Evolutionary conservation across 2,329 filamentous ascomycete genomes (phyloP).

Genomic region (Scleromitrula shiraiana): DNA sequence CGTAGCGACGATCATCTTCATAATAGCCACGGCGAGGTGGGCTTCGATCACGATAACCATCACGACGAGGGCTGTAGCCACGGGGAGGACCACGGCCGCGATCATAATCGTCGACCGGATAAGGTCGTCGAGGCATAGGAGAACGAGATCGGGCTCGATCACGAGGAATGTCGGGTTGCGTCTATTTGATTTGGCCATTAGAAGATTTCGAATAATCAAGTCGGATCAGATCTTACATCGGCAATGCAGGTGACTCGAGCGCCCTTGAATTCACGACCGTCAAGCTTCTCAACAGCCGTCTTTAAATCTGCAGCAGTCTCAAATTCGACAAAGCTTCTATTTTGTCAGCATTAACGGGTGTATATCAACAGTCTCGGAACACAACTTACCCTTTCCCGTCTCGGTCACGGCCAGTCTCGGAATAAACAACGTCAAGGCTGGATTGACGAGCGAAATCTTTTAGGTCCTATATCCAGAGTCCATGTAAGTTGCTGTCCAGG

Average conservation of each 20-base stretch:
- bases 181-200: slow-evolving; percentile 40
- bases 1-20: slow-evolving; percentile 69
- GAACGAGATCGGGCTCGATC: slow-evolving; percentile 75
- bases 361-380: neutral
- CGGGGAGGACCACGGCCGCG: slow-evolving; percentile 73
- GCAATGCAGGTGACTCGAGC: slow-evolving; percentile 75
- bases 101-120: slow-evolving; percentile 74
- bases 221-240: slow-evolving; percentile 82
- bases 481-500: slow-evolving; percentile 63
- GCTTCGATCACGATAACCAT: slow-evolving; percentile 82
- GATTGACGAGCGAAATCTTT: slow-evolving; percentile 99
- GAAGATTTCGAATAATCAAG: no score
- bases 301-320: slow-evolving; percentile 86
- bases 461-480: slow-evolving; percentile 82
- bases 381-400: slow-evolving; percentile 79
- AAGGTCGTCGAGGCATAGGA: slow-evolving; percentile 55
- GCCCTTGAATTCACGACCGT: slow-evolving; percentile 88
- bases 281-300: slow-evolving; percentile 89
- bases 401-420: slow-evolving; percentile 85
- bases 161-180: slow-evolving; percentile 65
- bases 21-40: slow-evolving; percentile 79
- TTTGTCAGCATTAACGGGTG: slow-evolving; percentile 12
- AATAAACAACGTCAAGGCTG: slow-evolving; percentile 95
- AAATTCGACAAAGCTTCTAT: slow-evolving; percentile 85
- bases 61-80: slow-evolving; percentile 77